phyloP scores from a whole-genome alignment of 1,284 basidiomycete species.

The Ceratobasidium sp. region DNA sequence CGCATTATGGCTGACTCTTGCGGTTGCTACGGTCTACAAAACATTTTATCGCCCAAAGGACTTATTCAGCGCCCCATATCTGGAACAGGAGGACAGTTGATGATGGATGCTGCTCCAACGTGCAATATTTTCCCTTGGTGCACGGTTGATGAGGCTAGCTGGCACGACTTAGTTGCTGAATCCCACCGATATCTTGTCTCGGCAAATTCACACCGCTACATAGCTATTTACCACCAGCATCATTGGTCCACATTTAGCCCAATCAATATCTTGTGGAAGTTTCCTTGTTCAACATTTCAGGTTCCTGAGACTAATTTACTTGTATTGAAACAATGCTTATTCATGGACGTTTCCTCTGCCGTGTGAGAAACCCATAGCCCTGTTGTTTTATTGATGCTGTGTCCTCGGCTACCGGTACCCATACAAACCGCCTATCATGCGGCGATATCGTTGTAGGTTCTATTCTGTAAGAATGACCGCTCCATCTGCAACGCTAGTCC shows the following conservation, averaged over 20 bases:
- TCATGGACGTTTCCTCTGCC: too few species aligned
- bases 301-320: too few species aligned
- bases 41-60: not conserved
- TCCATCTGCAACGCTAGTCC: not conserved
- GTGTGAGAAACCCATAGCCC: constrained; percentile 6
- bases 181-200: too few species aligned
- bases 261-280: too few species aligned
- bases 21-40: constrained; percentile 4
- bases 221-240: too few species aligned
- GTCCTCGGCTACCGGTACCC: not conserved
- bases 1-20: constrained; percentile 2
- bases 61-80: constrained; percentile 12
- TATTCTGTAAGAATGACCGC: constrained; percentile 9
- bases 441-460: not conserved
- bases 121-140: not conserved
- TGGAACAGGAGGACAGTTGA: not conserved
- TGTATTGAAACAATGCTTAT: too few species aligned
- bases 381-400: constrained; percentile 6
- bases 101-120: not conserved
- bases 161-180: too few species aligned
- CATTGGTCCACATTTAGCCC: too few species aligned
- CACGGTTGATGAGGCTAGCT: too few species aligned
- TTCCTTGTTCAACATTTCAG: too few species aligned
- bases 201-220: too few species aligned
- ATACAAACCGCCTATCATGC: not conserved